Evolutionary conservation across 2,329 filamentous ascomycete species (phyloP).

Genomic region (Blastomyces emzantsi): DNA sequence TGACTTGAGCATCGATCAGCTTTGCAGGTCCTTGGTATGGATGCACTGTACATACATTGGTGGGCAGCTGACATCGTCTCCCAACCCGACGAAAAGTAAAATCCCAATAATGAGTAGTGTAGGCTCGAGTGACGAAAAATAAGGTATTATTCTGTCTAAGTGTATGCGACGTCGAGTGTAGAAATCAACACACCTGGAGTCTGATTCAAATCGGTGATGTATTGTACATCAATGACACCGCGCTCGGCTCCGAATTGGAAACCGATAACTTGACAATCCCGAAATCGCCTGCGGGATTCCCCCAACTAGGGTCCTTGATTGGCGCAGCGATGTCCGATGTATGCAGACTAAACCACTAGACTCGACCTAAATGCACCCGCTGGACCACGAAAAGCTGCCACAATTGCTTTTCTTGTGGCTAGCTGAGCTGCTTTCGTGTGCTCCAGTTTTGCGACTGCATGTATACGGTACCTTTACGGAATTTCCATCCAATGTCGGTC

Average conservation of each 20-base stretch:
- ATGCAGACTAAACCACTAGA: neutral
- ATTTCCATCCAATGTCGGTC: neutral
- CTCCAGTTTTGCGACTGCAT: neutral
- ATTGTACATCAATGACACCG: no score
- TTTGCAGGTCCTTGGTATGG: neutral
- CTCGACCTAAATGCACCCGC: neutral
- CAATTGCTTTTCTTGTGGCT: neutral
- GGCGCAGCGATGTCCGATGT: neutral
- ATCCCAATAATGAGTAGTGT: neutral
- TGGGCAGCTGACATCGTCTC: no score
- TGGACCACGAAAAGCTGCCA: neutral
- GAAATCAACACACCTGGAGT: neutral
- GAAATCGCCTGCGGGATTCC: neutral
- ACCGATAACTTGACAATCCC: neutral
- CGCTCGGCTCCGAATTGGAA: neutral
- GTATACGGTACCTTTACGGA: neutral
- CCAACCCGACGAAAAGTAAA: neutral
- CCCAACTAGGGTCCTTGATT: neutral
- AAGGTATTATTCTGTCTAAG: neutral
- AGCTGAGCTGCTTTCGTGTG: neutral
- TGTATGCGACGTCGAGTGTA: neutral
- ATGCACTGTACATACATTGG: neutral
- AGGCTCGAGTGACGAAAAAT: neutral
- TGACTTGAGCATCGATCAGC: neutral
- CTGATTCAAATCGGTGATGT: neutral